Evolutionary conservation across 2,329 filamentous ascomycete species (phyloP), one percentile per base, ranked within the genome.

Genomic region (Penicillium hesseltinei): DNA sequence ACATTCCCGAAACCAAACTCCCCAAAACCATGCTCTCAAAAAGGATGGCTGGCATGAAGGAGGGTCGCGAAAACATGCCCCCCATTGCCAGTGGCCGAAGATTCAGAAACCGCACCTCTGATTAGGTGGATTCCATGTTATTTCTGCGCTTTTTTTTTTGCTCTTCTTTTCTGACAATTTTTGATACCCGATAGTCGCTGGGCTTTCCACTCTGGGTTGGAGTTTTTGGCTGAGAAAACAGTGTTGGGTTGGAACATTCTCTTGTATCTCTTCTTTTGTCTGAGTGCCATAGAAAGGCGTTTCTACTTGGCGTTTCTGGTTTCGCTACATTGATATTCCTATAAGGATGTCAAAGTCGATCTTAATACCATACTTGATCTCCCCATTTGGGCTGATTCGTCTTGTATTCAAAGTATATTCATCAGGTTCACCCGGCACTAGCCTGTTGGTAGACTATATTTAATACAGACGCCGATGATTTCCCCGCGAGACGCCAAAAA

Each of bases 31-130:
- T 71, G 60, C 63, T 70, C 5, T 73, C 74, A 35, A 77, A 76
- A 56, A 66, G 66, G 29, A 73, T 72, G 65, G 67, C 73, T 21
- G 67, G 74, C n/a, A 71, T 74, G 52, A 67, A 75, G 57, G 77
- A 78, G 53, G 79, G 78, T 3, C 73, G 77, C 43, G 79, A 81
- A 62, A 81, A 81, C 60, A 62, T 73, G 27, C 69, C 71, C 10
- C 69, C 62, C 40, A 59, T 63, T 25, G 53, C 62, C 21, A 61
- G 62, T 51, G 66, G 69, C 25, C 70, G 73, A 51, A 68, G 69
- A 42, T 62, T 73, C 13, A 68, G 74, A 61, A 68, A 55, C 33
- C 68, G 69, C 33, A 65, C 67, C 47, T 69, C 71, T 21, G 58
- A 66, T 47, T 68, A 63, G 61, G 52, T 40, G 27, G 40, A 29